These are phyloP conservation scores for Tricladium varicosporioides DNA, from an alignment of 2,329 filamentous ascomycete genomes.

Conservation along the genomic window DNA sequence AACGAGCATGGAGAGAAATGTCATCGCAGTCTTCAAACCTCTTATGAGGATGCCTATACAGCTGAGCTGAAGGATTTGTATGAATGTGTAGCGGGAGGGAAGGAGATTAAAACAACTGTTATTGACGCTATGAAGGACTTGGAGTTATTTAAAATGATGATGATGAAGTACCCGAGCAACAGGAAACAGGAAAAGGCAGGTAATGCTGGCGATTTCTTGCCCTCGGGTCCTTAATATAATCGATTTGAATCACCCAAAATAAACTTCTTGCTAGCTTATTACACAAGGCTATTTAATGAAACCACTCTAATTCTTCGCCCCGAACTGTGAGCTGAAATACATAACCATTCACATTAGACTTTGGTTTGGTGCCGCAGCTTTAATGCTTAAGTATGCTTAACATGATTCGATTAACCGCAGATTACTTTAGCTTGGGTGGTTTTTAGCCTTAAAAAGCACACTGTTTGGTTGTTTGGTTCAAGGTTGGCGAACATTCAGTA, in stretches of 20 bases:
- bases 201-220: neutral
- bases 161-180: neutral
- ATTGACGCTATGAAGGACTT: constrained; percentile 30
- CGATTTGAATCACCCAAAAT: neutral
- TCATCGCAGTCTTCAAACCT: constrained; percentile 28
- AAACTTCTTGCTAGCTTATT: neutral
- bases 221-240: neutral
- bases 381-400: neutral
- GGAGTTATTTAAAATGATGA: constrained; percentile 21
- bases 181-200: neutral
- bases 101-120: constrained; percentile 32
- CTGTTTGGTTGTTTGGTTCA: no score
- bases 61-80: constrained; percentile 38
- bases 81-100: constrained; percentile 28
- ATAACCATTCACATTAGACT: neutral
- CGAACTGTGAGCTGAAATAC: neutral
- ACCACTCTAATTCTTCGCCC: neutral
- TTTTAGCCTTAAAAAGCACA: neutral
- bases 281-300: neutral
- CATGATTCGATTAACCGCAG: neutral
- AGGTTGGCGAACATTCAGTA: neutral
- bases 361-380: neutral
- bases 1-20: constrained; percentile 42
- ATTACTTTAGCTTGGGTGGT: neutral
- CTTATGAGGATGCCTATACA: constrained; percentile 45